Evolutionary conservation across 1,284 basidiomycete species (phyloP).

Genomic region (Thecaphora thlaspeos): DNA sequence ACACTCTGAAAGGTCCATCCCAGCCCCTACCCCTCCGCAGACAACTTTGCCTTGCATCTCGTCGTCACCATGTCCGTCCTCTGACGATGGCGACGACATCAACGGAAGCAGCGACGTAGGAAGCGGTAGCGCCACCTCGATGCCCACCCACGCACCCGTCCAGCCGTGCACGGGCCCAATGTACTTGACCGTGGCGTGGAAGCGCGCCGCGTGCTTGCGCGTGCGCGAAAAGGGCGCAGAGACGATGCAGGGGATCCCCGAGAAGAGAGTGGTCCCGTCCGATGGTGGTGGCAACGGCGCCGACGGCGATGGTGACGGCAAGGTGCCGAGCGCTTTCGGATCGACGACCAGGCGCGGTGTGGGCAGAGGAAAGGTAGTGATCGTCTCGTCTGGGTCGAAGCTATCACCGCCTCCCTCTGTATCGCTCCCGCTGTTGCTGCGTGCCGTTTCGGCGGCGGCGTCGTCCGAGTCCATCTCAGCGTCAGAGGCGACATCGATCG

Average conservation of each 20-base stretch:
- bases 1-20: constrained; percentile 58
- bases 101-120: constrained; percentile 5
- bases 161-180: constrained; percentile 30
- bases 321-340: too few species aligned
- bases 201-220: neutral
- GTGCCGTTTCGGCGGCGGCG: too few species aligned
- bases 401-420: too few species aligned
- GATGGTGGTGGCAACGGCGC: neutral
- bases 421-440: too few species aligned
- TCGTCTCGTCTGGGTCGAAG: too few species aligned
- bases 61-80: neutral
- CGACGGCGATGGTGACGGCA: neutral
- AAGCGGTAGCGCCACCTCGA: constrained; percentile 26
- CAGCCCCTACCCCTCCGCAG: too few species aligned
- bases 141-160: constrained; percentile 36
- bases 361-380: too few species aligned
- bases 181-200: constrained; percentile 38
- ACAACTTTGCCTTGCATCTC: constrained; percentile 10
- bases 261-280: neutral
- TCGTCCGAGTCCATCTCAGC: too few species aligned
- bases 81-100: too few species aligned
- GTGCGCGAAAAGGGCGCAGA: constrained; percentile 1
- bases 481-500: too few species aligned
- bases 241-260: constrained; percentile 36
- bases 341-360: too few species aligned